phyloP scores from a whole-genome alignment of 1,284 basidiomycete species.

The Malassezia caprae region DNA sequence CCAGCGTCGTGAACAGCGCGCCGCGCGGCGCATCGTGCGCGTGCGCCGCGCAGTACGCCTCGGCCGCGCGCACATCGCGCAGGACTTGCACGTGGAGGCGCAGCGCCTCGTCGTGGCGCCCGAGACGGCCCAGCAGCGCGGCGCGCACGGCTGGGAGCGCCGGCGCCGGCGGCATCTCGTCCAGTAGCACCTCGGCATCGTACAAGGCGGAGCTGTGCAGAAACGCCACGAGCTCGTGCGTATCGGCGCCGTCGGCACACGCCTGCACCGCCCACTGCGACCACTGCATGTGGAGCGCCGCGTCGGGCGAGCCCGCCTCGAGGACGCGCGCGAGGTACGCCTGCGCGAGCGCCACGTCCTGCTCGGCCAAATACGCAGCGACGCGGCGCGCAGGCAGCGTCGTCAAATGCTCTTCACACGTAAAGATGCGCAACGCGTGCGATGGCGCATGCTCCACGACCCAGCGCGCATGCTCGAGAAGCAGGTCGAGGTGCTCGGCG shows the following conservation, averaged over 20 bases:
- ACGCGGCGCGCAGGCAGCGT: slow-evolving; percentile 50
- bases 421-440: slow-evolving; percentile 82
- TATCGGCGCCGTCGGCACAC: slow-evolving; percentile 57
- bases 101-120: slow-evolving; percentile 81
- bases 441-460: slow-evolving; percentile 64
- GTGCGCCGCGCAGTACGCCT: slow-evolving; percentile 53
- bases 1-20: slow-evolving; percentile 67
- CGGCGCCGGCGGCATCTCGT: slow-evolving; percentile 51
- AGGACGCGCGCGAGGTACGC: slow-evolving; percentile 82
- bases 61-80: slow-evolving; percentile 70
- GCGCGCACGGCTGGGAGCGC: slow-evolving; percentile 63
- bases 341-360: slow-evolving; percentile 57
- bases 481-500: slow-evolving; percentile 31
- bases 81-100: slow-evolving; percentile 82
- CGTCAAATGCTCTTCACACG: slow-evolving; percentile 70
- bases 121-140: slow-evolving; percentile 74
- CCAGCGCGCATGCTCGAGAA: slow-evolving; percentile 60
- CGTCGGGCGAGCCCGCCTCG: slow-evolving; percentile 53
- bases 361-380: slow-evolving; percentile 57
- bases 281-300: slow-evolving; percentile 73
- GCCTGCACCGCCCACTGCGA: slow-evolving; percentile 68
- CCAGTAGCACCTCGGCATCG: slow-evolving; percentile 70
- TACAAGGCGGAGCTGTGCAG: slow-evolving; percentile 65
- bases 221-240: slow-evolving; percentile 51
- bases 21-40: background rate